Conservation (phyloP, 352 stramenopile species). For the Globisporangium cystogenes region DNA sequence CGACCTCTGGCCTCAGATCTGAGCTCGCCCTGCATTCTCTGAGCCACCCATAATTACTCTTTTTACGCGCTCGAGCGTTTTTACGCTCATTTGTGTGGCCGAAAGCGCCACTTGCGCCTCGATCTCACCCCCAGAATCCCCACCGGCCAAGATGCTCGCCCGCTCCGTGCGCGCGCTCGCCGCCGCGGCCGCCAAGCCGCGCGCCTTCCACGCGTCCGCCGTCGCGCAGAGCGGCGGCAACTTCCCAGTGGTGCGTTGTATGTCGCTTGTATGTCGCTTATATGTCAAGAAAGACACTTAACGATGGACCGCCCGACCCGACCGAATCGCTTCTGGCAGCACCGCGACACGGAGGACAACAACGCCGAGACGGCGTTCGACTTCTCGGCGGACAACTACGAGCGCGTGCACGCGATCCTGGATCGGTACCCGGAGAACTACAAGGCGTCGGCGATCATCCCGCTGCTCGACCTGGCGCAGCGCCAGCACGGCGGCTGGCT, state of each 20-base stretch:
- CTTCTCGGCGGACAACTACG: constrained; percentile 98
- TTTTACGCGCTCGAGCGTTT: no score
- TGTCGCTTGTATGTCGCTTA: no score
- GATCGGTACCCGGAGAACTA: constrained; percentile 99
- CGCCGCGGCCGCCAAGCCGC: constrained; percentile 20
- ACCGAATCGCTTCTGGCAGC: no score
- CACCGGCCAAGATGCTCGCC: constrained; percentile 38
- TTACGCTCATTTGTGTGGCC: constrained; percentile 6
- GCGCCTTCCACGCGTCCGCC: constrained; percentile 44
- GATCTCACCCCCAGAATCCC: neutral
- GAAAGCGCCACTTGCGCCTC: no score
- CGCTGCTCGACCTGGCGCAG: constrained; percentile 96
- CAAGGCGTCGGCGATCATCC: constrained; percentile 98
- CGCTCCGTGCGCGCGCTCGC: constrained; percentile 46
- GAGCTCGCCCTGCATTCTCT: no score
- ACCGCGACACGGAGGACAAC: constrained; percentile 97
- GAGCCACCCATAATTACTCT: constrained; percentile 1
- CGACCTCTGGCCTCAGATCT: no score
- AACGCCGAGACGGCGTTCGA: constrained; percentile 95
- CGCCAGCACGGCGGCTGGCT: constrained; percentile 97
- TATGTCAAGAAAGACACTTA: no score
- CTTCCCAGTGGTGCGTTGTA: constrained; percentile 19
- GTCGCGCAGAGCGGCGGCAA: constrained; percentile 26
- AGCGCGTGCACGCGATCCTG: constrained; percentile 93
- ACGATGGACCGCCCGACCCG: no score